Evolutionary conservation across 352 stramenopile genomes (phyloP), one percentile per base, ranked within the genome.

Genomic region (Globisporangium cylindrosporum): DNA sequence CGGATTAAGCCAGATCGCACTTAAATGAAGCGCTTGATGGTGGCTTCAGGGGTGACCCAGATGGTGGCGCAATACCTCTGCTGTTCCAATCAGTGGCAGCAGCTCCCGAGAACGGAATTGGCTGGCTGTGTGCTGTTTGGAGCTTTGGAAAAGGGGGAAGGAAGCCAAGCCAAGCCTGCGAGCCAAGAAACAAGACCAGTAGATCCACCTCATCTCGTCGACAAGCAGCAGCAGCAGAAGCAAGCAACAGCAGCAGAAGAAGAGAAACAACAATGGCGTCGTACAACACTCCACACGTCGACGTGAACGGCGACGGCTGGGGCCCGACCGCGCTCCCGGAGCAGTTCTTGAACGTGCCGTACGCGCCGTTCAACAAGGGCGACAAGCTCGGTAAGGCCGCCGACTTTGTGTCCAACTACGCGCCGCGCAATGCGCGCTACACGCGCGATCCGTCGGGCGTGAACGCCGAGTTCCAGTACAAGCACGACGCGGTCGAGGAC

Each of bases 391-490:
- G 95, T 27, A 94, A 97, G 54, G 93, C 85, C 15, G 96, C 97
- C 48, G 97, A 99, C 82, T 99, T 98, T 66, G 83, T 91, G 32
- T 91, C 81, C 36, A 93, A 84, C 69, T 93, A 92, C 55, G 84
- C 76, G 66, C 77, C 77, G 15, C 81, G 84, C 59, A 79, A 77
- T 59, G 72, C 67, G 27, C 81, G 75, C 38, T 89, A 86, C 57
- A 64, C 70, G n/a, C 79, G 88, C 51, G 82, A 94, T 69, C 87
- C 87, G 59, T 93, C 86, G 48, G 89, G 91, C 51, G 80, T 93
- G 64, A 97, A 98, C 74, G 74, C 91, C 54, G 93, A 98, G 68
- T 98, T 98, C 80, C 89, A 97, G 75, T 98, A 98, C 81, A 97
- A 96, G 74, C 82, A 97, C 70, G 91, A 98, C 70, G 84, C 82